Percentiles rank a stretch among this genome's conserved stretches.
phyloP scores from a whole-genome alignment of 306 rosid species.

The Erythrophleum fordii region DNA sequence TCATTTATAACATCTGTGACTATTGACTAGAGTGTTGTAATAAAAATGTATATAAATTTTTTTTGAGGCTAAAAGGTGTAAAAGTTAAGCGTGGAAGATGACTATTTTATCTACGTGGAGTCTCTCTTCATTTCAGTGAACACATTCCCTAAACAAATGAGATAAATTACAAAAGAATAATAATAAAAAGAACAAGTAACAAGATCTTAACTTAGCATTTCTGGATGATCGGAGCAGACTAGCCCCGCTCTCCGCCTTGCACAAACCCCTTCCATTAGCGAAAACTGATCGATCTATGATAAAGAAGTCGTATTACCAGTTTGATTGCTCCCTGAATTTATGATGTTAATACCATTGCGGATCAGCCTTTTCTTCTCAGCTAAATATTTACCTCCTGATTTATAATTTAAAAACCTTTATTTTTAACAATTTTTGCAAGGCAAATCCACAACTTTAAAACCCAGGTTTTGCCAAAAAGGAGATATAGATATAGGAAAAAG shows the following conservation, averaged over 20 bases:
- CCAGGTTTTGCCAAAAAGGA: neutral
- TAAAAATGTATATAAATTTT: neutral
- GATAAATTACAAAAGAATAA: no score
- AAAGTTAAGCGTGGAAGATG: neutral
- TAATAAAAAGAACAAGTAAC: no score
- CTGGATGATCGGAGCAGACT: no score
- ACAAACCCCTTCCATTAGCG: neutral
- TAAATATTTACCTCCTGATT: no score
- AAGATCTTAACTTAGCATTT: no score
- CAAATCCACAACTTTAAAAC: constrained; percentile 9
- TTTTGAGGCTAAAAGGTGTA: no score
- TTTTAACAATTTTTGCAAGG: constrained; percentile 4
- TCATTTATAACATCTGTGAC: neutral
- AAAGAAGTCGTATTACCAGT: neutral
- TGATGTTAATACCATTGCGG: neutral
- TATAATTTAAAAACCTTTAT: neutral
- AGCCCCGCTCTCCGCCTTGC: no score
- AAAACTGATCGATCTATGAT: neutral
- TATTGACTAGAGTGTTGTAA: neutral
- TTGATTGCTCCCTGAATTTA: neutral
- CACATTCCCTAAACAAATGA: neutral
- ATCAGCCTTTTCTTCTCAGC: no score
- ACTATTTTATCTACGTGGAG: neutral
- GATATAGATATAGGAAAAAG: neutral
- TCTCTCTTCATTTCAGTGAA: neutral